These are phyloP conservation scores for Alternaria triticina DNA, from an alignment of 2,329 filamentous ascomycete species.

Conservation along the genomic window DNA sequence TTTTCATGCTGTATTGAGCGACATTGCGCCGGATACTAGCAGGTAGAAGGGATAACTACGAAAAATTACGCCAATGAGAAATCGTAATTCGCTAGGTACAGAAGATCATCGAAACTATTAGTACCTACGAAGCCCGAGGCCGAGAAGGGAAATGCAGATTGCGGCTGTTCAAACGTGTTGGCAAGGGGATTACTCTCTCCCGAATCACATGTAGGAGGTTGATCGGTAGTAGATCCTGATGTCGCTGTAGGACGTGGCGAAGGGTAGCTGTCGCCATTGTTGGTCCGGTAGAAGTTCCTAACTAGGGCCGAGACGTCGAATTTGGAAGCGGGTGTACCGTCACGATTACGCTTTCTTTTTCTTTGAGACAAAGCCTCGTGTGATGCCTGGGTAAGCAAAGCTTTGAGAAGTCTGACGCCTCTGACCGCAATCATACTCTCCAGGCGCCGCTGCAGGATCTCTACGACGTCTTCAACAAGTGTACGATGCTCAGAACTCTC, in stretches of 20 bases:
- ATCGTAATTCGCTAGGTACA: background rate
- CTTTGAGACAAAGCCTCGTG: background rate
- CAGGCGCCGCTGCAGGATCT: background rate
- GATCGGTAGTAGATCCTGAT: background rate
- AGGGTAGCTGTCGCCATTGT: background rate
- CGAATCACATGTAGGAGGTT: background rate
- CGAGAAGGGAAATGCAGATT: background rate
- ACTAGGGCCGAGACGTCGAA: background rate
- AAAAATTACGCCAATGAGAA: background rate
- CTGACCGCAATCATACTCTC: background rate
- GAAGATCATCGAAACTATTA: background rate
- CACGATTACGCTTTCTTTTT: background rate
- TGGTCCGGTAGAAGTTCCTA: background rate
- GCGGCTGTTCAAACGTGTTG: background rate
- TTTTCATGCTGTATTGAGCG: accelerated
- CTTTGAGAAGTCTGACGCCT: background rate
- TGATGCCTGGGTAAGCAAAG: background rate
- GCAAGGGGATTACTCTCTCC: background rate
- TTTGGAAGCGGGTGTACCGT: background rate
- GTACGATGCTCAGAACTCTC: background rate
- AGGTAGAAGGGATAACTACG: accelerated
- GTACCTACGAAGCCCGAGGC: background rate
- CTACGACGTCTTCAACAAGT: background rate
- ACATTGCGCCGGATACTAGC: background rate
- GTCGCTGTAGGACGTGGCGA: no score